These are phyloP conservation scores for Theileria parva DNA, from an alignment of 169 alveolate genomes.

Conservation along the genomic window DNA sequence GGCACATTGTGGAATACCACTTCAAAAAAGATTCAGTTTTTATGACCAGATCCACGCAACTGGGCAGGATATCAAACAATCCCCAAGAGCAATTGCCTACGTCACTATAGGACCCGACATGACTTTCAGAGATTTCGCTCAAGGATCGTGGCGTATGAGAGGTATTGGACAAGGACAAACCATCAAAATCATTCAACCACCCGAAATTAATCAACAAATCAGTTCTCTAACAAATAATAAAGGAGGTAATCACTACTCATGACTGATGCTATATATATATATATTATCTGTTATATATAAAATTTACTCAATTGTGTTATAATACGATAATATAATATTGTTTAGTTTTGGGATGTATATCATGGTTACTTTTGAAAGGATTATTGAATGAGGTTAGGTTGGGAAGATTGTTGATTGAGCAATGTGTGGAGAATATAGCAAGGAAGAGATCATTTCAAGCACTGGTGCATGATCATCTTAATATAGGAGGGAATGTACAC, in stretches of 20 bases:
- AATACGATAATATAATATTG: background rate
- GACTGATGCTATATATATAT: background rate
- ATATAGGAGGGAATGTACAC: conserved; percentile 64
- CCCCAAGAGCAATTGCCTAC: conserved; percentile 84
- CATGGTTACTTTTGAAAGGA: conserved; percentile 75
- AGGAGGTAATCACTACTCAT: conserved; percentile 1
- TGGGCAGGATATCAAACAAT: conserved; percentile 90
- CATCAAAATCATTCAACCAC: conserved; percentile 75
- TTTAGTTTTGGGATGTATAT: conserved; percentile 8
- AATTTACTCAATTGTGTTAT: background rate
- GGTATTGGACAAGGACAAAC: conserved; percentile 84
- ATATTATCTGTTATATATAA: background rate
- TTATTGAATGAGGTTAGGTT: conserved; percentile 75
- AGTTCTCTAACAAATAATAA: conserved; percentile 47
- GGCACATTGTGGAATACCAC: conserved; percentile 75
- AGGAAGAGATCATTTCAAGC: conserved; percentile 76
- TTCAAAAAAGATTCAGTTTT: conserved; percentile 84
- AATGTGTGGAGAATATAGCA: conserved; percentile 76
- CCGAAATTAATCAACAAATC: conserved; percentile 77
- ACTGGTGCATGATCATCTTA: conserved; percentile 75
- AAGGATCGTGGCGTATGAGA: conserved; percentile 91
- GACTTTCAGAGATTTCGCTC: conserved; percentile 86
- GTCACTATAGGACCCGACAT: conserved; percentile 88
- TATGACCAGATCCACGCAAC: conserved; percentile 91
- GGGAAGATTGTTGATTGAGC: conserved; percentile 73